Percentiles rank a stretch among this genome's conserved stretches.
Conservation (phyloP, 768 basidiomycete species). For the Rhodosporidiobolus odoratus region DNA sequence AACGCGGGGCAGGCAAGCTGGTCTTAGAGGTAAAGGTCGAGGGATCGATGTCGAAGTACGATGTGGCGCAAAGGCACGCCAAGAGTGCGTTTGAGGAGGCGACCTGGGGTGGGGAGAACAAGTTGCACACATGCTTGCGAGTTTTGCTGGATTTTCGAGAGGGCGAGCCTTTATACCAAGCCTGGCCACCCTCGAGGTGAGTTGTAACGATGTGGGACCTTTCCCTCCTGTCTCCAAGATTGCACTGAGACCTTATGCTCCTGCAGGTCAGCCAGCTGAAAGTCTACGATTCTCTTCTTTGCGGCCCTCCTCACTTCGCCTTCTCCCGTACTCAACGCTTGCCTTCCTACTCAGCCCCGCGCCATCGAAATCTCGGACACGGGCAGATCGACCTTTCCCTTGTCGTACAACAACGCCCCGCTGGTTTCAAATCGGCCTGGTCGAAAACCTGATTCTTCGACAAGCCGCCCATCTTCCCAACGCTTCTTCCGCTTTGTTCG, state of each 20-base stretch:
- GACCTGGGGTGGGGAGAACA: too few relatives aligned
- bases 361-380: background rate
- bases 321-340: background rate
- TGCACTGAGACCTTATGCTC: background rate
- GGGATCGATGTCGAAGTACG: slow-evolving; percentile 2
- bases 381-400: background rate
- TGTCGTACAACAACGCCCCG: background rate
- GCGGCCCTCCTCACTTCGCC: background rate
- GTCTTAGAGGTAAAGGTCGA: background rate
- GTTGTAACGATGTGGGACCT: background rate
- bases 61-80: background rate
- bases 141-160: background rate
- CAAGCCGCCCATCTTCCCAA: background rate
- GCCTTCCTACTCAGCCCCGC: background rate
- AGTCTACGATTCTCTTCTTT: background rate
- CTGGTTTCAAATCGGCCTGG: background rate
- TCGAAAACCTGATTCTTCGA: background rate
- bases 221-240: background rate
- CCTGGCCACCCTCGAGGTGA: background rate
- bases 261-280: background rate
- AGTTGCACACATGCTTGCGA: background rate
- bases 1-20: background rate
- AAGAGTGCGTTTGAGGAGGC: background rate
- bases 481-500: too few relatives aligned
- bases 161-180: background rate